Base-by-base conservation (phyloP, 352 stramenopile genomes). In the Phytophthora kernoviae region DNA sequence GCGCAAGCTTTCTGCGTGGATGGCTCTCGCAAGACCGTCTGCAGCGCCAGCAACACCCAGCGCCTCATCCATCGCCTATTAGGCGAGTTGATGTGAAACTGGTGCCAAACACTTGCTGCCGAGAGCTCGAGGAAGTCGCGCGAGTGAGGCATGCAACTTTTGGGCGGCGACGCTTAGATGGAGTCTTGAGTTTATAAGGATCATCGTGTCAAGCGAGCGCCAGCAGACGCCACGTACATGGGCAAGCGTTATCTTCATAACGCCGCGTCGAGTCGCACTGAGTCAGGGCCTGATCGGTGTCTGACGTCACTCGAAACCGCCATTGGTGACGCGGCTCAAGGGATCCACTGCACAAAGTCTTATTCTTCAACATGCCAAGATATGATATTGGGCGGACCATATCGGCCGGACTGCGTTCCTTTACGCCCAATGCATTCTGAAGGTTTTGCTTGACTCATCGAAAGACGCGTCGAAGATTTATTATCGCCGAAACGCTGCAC, bases 1-100 rank as follows among this genome's bases (percentile, higher is more conserved):
- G 81, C 76, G 81, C 24, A 88, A 88, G 40, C 55, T 96, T 17
- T 62, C 84, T 15, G 75, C 70, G 36, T 96, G 87, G 87, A 86
- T 93, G 61, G 55, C 70, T 43, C 54, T 68, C 46, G 26, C 62
- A 41, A 52, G 59, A 26, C 58, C 58, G 43, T 65, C 66, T 65
- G 57, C 54, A 22, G 36, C 42, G 17, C 53, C 54, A 47, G 30
- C 57, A 70, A 54, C 43, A 39, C 30, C 42, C 41, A 58, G 33
- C 7, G n/a, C 32, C 21, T 15, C 43, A 37, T 30, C 18, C 32
- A 32, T 41, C 37, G 22, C 27, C 30, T 65, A 58, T 7, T 58
- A 68, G 33, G 26, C 27, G 22, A 34, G 17, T 46, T 24, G 40
- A 45, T 20, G 44, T 52, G 39, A 64, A 68, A 60, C 45, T 33